phyloP scores from a whole-genome alignment of 164 flowering plant genomes.

The Sedum album region DNA sequence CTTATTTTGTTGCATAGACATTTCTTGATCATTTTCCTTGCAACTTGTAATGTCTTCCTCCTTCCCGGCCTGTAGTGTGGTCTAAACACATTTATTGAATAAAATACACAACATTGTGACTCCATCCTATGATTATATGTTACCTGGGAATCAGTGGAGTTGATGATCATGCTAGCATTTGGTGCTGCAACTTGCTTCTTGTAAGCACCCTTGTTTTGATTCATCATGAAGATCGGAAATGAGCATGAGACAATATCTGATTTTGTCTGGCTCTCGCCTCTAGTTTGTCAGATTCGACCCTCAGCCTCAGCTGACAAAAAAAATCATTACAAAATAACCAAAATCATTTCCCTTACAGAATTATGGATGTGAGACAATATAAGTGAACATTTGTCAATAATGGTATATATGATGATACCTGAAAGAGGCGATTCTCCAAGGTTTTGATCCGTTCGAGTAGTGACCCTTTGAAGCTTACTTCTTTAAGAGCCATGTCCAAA shows the following conservation, averaged over 20 bases:
- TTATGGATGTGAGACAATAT: too few species aligned
- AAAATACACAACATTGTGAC: neutral
- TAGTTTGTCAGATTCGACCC: constrained; percentile 2
- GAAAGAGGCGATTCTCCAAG: constrained; percentile 3
- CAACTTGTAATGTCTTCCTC: neutral
- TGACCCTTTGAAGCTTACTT: neutral
- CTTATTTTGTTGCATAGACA: neutral
- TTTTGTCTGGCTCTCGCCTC: neutral
- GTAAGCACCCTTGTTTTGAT: neutral
- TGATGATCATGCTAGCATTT: constrained; percentile 1
- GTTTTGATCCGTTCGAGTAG: constrained; percentile 5
- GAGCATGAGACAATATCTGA: neutral
- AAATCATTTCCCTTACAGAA: too few species aligned
- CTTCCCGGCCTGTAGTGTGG: neutral
- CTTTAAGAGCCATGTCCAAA: neutral
- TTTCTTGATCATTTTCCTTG: neutral
- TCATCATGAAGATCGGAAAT: constrained; percentile 5
- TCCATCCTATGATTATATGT: neutral
- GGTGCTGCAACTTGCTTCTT: neutral
- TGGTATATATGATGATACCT: neutral
- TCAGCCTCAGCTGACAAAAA: neutral
- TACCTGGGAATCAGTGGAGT: neutral
- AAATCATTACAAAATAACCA: too few species aligned
- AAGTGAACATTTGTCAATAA: neutral
- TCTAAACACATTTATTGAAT: neutral